Conservation (phyloP, 2,329 filamentous ascomycete species). For the Westerdykella sp. region DNA sequence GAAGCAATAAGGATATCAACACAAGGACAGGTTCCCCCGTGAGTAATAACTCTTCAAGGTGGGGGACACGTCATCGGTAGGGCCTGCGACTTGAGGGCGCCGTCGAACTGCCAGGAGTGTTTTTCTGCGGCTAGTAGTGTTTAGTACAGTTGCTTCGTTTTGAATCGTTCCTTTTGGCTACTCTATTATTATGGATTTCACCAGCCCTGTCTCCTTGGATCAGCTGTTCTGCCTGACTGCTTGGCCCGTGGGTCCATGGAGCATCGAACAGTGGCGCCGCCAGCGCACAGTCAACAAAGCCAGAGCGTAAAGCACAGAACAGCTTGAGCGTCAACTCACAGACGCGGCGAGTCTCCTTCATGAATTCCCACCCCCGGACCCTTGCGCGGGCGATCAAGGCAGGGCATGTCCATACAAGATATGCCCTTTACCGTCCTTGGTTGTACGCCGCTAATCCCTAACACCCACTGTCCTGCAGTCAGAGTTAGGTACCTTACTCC, state of each 20-base stretch:
- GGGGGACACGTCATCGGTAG: slow-evolving; percentile 31
- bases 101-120: slow-evolving; percentile 11
- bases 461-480: slow-evolving; percentile 16
- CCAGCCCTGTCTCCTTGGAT: slow-evolving; percentile 24
- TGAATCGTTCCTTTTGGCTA: slow-evolving; percentile 23
- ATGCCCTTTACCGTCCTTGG: slow-evolving; percentile 28
- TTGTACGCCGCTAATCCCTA: slow-evolving; percentile 20
- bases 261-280: slow-evolving; percentile 25
- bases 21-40: slow-evolving; percentile 11
- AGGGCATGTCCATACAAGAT: slow-evolving; percentile 22
- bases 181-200: slow-evolving; percentile 21
- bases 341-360: slow-evolving; percentile 23
- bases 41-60: slow-evolving; percentile 18
- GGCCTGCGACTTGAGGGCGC: slow-evolving; percentile 9
- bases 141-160: slow-evolving; percentile 18
- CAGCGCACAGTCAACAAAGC: slow-evolving; percentile 25
- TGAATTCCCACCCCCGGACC: slow-evolving; percentile 32
- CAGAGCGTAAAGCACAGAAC: slow-evolving; percentile 23
- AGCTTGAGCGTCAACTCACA: slow-evolving; percentile 26
- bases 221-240: slow-evolving; percentile 21
- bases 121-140: slow-evolving; percentile 22
- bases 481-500: slow-evolving; percentile 28
- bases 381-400: slow-evolving; percentile 26
- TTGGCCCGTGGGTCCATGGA: slow-evolving; percentile 31
- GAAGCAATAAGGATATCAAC: slow-evolving; percentile 18